These are phyloP conservation scores for Zymoseptoria pseudotritici DNA, from an alignment of 2,329 filamentous ascomycete species.

Conservation along the genomic window DNA sequence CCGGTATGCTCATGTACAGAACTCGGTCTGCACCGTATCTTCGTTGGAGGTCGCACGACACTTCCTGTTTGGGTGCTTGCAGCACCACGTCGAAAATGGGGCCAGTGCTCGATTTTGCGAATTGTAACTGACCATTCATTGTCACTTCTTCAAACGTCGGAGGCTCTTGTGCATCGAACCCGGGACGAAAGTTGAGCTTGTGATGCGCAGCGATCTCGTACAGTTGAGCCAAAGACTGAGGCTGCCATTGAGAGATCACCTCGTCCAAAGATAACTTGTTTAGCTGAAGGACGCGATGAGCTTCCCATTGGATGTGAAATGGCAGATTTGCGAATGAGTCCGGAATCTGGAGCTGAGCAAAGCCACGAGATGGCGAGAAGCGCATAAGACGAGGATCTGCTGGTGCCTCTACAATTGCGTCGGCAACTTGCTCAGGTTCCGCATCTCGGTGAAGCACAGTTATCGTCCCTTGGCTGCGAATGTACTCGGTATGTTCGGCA, in stretches of 20 bases:
- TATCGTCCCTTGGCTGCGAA: not conserved
- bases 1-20: constrained; percentile 33
- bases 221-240: constrained; percentile 5
- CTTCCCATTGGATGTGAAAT: constrained; percentile 17
- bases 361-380: constrained; percentile 2
- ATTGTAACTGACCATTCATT: constrained; percentile 8
- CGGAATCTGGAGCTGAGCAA: constrained; percentile 13
- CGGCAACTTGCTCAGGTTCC: not conserved
- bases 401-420: not conserved
- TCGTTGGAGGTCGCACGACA: constrained; percentile 21
- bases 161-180: constrained; percentile 1
- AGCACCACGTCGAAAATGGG: constrained; percentile 19
- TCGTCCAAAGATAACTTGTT: constrained; percentile 5
- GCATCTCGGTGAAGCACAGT: not conserved
- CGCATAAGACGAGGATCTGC: not conserved
- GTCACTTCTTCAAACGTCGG: constrained; percentile 7
- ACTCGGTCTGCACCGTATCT: constrained; percentile 34
- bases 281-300: constrained; percentile 16
- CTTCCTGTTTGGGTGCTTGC: constrained; percentile 15
- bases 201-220: constrained; percentile 5
- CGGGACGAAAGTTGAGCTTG: constrained; percentile 1
- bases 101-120: constrained; percentile 5
- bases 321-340: constrained; percentile 8
- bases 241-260: constrained; percentile 8
- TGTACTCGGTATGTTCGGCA: not conserved